phyloP scores from a whole-genome alignment of 306 rosid genomes.

The Canavalia gladiata region DNA sequence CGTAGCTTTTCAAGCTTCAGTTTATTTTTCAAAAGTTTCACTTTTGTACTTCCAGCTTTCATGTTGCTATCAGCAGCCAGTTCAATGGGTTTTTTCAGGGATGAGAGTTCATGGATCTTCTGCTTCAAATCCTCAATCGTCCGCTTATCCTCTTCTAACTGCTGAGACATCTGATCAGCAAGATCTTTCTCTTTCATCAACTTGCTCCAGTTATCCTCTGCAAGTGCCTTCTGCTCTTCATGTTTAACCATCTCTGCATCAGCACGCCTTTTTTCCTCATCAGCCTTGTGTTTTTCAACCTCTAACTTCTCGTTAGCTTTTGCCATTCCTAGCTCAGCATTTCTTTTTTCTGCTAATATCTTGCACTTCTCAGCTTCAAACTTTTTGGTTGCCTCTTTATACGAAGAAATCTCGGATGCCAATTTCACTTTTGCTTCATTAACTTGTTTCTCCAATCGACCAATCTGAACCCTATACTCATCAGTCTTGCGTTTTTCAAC shows the following conservation, averaged over 20 bases:
- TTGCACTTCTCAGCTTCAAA: conserved; percentile 64
- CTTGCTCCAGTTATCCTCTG: conserved; percentile 66
- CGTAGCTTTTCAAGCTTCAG: conserved; percentile 73
- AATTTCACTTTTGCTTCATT: conserved; percentile 61
- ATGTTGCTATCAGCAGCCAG: conserved; percentile 46
- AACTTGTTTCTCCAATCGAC: conserved; percentile 61
- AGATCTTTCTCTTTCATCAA: conserved; percentile 64
- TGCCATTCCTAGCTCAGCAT: conserved; percentile 52
- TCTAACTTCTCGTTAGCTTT: conserved; percentile 65
- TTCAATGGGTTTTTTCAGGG: conserved; percentile 57
- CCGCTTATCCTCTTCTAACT: conserved; percentile 63
- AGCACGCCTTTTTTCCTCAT: conserved; percentile 57
- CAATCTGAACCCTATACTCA: conserved; percentile 57
- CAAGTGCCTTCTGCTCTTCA: conserved; percentile 63
- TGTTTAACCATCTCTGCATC: conserved; percentile 56
- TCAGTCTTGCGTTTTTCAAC: conserved; percentile 45
- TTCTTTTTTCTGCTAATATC: conserved; percentile 62
- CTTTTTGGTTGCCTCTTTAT: conserved; percentile 60
- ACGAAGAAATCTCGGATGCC: conserved; percentile 55
- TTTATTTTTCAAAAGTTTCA: conserved; percentile 69
- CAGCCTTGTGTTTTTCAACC: conserved; percentile 59
- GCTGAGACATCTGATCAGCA: conserved; percentile 64
- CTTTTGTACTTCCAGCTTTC: conserved; percentile 53
- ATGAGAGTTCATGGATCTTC: conserved; percentile 57
- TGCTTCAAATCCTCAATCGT: conserved; percentile 61